Base-by-base conservation (phyloP, 2,329 filamentous ascomycete species). In the Fusarium sp. region DNA sequence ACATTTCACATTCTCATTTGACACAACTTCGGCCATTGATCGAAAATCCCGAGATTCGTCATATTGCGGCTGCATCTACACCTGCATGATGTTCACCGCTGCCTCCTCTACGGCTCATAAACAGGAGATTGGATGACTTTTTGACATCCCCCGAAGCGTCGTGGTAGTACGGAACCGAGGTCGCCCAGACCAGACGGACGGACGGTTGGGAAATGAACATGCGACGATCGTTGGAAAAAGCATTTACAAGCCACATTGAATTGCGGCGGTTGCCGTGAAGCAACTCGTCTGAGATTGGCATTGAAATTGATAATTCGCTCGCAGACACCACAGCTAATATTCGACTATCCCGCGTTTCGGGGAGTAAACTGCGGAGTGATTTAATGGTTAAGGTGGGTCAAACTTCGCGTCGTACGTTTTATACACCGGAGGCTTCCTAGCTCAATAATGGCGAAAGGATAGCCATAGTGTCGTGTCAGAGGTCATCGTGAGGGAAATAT, bases 1-100 rank as follows among this genome's bases (percentile, higher is more conserved):
- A 64, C 71, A 73, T 33, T 60, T 67, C 61, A 71, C 66, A 71
- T 64, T 60, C 71, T 73, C 58, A 49, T 63, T 42, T 64, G 32
- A 50, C 46, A 47, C 50, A 53, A 32, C 25, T 23, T 43, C 35
- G 40, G 37, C 37, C 44, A 58, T 67, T 42, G 44, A 54, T 53
- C 67, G 54, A 44, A 40, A 46, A 38, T 16, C 13, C 16, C 13
- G 30, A 47, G 37, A 60, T 50, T 47, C 19, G 23, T 50, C 47
- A 56, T 42, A 35, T 43, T 52, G 16, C 23, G 30, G 18, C 37
- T 37, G 21, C 37, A 35, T 47, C 19, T 37, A 15, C 37, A 30
- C 46, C 16, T 38, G 35, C 16, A 60, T 50, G 32, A 44, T 49
- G 28, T 25, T 44, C 12, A 62, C 10, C 37, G 30, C 32, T 32